phyloP scores from a whole-genome alignment of 192 early-diverging fungal species.

The Pecoramyces ruminantium region DNA sequence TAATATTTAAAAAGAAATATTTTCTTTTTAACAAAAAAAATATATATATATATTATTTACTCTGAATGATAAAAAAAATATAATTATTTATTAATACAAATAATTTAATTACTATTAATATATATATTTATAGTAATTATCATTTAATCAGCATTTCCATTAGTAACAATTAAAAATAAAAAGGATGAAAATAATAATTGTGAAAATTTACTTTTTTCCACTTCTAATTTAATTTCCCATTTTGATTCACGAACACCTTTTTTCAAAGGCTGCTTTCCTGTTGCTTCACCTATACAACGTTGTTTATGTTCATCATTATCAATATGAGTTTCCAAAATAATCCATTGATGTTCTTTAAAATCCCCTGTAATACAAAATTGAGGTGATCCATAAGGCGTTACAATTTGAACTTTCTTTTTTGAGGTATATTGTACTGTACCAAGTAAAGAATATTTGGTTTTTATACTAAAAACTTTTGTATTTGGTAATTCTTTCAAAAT shows the following conservation, averaged over 20 bases:
- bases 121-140: no score
- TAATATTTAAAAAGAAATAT: no score
- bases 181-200: not conserved
- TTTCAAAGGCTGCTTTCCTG: not conserved
- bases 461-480: not conserved
- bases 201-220: not conserved
- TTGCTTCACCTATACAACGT: not conserved
- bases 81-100: no score
- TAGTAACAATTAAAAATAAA: not conserved
- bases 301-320: not conserved
- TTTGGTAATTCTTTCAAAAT: not conserved
- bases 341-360: not conserved
- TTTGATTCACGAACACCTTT: not conserved
- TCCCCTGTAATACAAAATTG: not conserved
- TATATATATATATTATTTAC: no score
- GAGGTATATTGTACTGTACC: not conserved
- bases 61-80: no score
- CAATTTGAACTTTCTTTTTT: not conserved
- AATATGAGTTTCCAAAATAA: not conserved
- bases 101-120: no score
- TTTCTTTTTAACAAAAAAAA: no score
- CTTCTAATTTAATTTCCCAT: not conserved
- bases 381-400: not conserved
- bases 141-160: not conserved
- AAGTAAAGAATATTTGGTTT: not conserved